Percentiles rank a stretch among this genome's conserved stretches.
phyloP scores from a whole-genome alignment of 208 protist genomes.

The Borovskyia barvae region DNA sequence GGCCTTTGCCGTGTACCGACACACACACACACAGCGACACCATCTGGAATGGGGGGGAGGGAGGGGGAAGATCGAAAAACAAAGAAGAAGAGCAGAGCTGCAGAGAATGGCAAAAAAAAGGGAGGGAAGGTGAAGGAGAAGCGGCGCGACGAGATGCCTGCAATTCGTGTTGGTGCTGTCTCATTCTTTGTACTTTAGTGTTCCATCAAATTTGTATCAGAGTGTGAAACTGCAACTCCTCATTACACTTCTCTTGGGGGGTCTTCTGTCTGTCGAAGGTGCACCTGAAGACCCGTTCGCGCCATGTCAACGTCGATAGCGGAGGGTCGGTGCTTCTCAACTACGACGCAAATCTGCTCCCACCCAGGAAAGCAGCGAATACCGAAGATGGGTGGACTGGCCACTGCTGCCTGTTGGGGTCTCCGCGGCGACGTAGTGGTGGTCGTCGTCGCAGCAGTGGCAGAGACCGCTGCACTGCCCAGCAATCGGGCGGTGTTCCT shows the following conservation, averaged over 20 bases:
- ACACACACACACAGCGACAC: neutral
- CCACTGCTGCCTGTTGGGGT: too few relatives aligned
- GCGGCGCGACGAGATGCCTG: too few relatives aligned
- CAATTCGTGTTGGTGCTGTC: too few relatives aligned
- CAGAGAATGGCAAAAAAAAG: constrained; percentile 16
- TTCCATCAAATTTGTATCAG: neutral
- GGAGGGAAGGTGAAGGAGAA: constrained; percentile 5
- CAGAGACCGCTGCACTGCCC: too few relatives aligned
- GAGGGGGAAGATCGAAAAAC: constrained; percentile 1
- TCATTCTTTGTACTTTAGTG: neutral
- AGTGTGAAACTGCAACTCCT: too few relatives aligned
- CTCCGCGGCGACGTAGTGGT: too few relatives aligned
- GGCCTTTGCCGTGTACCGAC: too few relatives aligned
- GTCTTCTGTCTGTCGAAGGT: neutral
- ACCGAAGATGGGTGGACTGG: constrained; percentile 20
- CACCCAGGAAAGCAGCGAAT: constrained; percentile 52
- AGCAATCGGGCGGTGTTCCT: too few relatives aligned
- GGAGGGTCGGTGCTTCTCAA: constrained; percentile 48
- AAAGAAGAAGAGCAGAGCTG: neutral
- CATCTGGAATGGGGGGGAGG: neutral
- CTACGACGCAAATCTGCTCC: constrained; percentile 44
- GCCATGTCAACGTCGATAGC: constrained; percentile 32
- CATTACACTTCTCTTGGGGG: neutral
- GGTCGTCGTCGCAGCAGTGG: too few relatives aligned
- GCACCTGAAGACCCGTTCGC: constrained; percentile 29